Percentiles rank a stretch among this genome's conserved stretches.
Evolutionary conservation across 176 grass and related monocot species (phyloP).

Genomic region (Avena atlantica): DNA sequence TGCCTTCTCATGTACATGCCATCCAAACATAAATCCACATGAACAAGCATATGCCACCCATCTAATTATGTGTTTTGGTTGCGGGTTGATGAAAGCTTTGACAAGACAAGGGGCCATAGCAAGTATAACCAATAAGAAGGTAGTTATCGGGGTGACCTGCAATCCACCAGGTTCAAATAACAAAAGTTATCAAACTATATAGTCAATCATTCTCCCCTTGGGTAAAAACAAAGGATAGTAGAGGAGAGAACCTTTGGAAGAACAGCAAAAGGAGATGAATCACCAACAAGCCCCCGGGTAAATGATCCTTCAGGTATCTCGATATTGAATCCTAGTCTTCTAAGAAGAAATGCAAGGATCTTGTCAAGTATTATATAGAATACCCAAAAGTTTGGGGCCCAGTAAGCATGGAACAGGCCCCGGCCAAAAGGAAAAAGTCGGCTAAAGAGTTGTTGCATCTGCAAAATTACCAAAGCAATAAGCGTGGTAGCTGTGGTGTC

Average conservation of each 20-base stretch:
- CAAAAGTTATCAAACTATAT: slow-evolving; percentile 25
- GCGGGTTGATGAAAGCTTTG: slow-evolving; percentile 78
- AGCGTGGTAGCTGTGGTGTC: slow-evolving; percentile 22
- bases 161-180: slow-evolving; percentile 43
- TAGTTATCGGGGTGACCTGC: slow-evolving; percentile 80
- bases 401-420: slow-evolving; percentile 94
- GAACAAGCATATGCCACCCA: slow-evolving; percentile 81
- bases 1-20: slow-evolving; percentile 97
- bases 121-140: slow-evolving; percentile 81
- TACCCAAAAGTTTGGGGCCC: slow-evolving; percentile 95
- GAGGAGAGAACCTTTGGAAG: slow-evolving; percentile 73
- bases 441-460: slow-evolving; percentile 80
- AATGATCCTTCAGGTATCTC: slow-evolving; percentile 85
- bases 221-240: background rate
- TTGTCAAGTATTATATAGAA: slow-evolving; percentile 97
- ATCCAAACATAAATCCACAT: slow-evolving; percentile 98
- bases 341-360: slow-evolving; percentile 69
- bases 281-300: slow-evolving; percentile 83
- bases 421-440: slow-evolving; percentile 95
- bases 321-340: slow-evolving; percentile 73
- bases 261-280: slow-evolving; percentile 82
- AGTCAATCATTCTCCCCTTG: background rate
- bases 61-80: slow-evolving; percentile 78
- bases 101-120: slow-evolving; percentile 82
- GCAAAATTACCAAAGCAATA: slow-evolving; percentile 47